phyloP scores from a whole-genome alignment of 331 rosid genomes.

The Malus hybrid region DNA sequence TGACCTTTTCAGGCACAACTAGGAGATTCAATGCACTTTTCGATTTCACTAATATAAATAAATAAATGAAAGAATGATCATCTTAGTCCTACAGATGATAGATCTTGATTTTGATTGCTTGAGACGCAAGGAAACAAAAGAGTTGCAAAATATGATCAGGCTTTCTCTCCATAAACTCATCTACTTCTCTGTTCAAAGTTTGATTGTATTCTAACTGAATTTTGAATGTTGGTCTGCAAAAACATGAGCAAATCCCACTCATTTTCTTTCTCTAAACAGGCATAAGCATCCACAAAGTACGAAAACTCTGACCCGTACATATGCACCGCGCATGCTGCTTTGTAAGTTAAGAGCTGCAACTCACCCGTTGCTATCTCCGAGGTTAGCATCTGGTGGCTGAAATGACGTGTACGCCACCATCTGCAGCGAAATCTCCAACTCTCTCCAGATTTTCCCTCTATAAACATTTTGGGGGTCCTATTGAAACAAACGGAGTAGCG shows the following conservation, averaged over 20 bases:
- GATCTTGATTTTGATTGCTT: too few species aligned
- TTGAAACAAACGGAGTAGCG: conserved; percentile 8
- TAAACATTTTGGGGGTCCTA: conserved; percentile 44
- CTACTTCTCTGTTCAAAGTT: neutral
- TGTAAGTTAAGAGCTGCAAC: conserved; percentile 55
- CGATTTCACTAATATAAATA: too few species aligned
- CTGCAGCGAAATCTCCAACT: conserved; percentile 68
- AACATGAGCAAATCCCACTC: conserved; percentile 29
- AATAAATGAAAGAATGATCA: too few species aligned
- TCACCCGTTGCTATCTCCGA: conserved; percentile 64
- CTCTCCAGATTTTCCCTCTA: conserved; percentile 35
- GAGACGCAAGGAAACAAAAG: too few species aligned
- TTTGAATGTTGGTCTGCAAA: conserved; percentile 34
- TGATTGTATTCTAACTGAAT: conserved; percentile 32
- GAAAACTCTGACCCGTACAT: conserved; percentile 50
- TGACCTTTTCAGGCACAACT: too few species aligned
- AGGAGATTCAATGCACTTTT: too few species aligned
- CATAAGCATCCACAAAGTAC: conserved; percentile 43
- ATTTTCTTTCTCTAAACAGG: conserved; percentile 31
- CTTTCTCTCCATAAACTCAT: neutral
- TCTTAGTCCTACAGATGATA: too few species aligned
- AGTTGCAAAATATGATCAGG: too few species aligned
- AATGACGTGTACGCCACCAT: conserved; percentile 75
- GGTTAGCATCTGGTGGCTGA: conserved; percentile 30
- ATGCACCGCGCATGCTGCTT: conserved; percentile 72